Percentiles rank a stretch among this genome's conserved stretches.
Conservation (phyloP, 1,284 basidiomycete species). For the Blastosporella zonata region DNA sequence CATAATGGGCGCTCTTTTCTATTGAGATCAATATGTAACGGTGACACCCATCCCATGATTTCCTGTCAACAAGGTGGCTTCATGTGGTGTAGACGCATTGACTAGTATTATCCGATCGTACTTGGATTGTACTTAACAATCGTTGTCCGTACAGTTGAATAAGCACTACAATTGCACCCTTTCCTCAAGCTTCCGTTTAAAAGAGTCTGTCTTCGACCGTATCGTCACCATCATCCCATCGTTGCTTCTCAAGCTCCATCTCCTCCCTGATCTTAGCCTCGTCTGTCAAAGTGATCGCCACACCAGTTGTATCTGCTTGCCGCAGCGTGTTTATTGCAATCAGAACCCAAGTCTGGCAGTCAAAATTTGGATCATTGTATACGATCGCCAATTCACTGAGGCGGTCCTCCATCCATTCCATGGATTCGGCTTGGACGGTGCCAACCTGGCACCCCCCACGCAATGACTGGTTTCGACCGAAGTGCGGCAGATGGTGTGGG, state of each 20-base stretch:
- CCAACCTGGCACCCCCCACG: conserved; percentile 27
- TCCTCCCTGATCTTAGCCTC: conserved; percentile 7
- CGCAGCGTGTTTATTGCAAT: conserved; percentile 21
- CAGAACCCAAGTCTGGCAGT: conserved; percentile 25
- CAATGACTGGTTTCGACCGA: conserved; percentile 6
- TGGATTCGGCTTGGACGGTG: conserved; percentile 14
- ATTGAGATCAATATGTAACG: no score
- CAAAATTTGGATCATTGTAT: conserved; percentile 19
- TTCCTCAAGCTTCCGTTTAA: no score
- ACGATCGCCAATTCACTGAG: conserved; percentile 19
- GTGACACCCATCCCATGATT: no score
- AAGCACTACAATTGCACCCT: no score
- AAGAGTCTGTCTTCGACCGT: conserved; percentile 21
- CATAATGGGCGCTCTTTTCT: no score
- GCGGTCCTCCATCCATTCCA: conserved; percentile 21
- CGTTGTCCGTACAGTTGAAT: no score
- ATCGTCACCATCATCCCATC: conserved; percentile 17
- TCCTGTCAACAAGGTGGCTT: no score
- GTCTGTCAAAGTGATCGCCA: conserved; percentile 10
- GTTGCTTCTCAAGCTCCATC: conserved; percentile 7
- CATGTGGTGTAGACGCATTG: no score
- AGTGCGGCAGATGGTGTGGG: conserved; percentile 7
- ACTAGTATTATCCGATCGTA: no score
- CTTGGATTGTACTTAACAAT: no score
- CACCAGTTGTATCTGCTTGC: background rate